These are phyloP conservation scores for Beauveria sp. DNA, from an alignment of 2,329 filamentous ascomycete species.

Conservation along the genomic window DNA sequence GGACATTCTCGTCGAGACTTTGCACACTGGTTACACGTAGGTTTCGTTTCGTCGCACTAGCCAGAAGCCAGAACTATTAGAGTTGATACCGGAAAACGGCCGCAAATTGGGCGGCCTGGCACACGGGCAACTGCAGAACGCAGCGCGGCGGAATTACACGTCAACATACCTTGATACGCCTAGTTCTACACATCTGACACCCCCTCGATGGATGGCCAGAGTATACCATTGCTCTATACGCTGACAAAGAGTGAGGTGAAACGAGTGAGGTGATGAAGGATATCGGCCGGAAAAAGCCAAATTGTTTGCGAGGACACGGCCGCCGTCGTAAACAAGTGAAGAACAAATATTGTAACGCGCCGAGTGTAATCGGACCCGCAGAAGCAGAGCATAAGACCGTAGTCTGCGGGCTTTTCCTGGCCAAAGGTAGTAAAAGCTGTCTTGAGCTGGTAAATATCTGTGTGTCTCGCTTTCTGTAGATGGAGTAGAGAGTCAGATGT, in stretches of 20 bases:
- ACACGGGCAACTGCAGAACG: background rate
- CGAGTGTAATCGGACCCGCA: too few relatives aligned
- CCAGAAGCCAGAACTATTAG: background rate
- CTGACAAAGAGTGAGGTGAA: background rate
- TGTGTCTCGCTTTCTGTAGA: background rate
- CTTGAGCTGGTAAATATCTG: too few relatives aligned
- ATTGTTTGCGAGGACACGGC: background rate
- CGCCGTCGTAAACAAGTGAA: background rate
- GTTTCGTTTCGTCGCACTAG: slow-evolving; percentile 61
- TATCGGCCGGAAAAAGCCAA: background rate
- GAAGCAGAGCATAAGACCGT: background rate
- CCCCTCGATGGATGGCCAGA: slow-evolving; percentile 59
- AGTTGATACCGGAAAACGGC: background rate
- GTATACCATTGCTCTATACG: slow-evolving; percentile 47
- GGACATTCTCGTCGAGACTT: slow-evolving; percentile 58
- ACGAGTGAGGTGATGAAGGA: background rate
- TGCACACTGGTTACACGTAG: slow-evolving; percentile 56
- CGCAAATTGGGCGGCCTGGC: background rate
- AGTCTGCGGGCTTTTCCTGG: too few relatives aligned
- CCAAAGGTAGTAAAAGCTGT: too few relatives aligned
- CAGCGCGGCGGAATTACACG: background rate
- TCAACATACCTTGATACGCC: slow-evolving; percentile 60
- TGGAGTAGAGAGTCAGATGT: background rate
- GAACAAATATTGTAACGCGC: background rate
- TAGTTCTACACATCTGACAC: slow-evolving; percentile 66